Conservation (phyloP, 805 yeast species). For the Candida railenensis region DNA sequence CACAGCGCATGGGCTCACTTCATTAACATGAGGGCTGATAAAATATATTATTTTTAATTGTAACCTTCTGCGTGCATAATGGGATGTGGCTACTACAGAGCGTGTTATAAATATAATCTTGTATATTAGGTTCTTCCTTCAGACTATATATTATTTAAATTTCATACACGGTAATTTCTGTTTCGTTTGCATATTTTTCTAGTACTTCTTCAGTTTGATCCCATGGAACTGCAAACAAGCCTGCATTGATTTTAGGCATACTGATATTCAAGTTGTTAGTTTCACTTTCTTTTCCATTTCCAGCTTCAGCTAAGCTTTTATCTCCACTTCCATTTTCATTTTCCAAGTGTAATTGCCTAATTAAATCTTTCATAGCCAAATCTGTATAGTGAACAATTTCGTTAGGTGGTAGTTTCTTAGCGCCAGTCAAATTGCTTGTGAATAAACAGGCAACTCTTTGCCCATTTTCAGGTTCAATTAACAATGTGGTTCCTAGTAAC, state of each 20-base stretch:
- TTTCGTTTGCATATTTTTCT: conserved; percentile 19
- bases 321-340: not conserved
- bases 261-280: conserved; percentile 33
- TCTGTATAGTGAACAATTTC: conserved; percentile 54
- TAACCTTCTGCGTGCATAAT: too few species aligned
- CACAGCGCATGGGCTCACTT: too few species aligned
- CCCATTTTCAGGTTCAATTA: conserved; percentile 36
- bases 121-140: not conserved
- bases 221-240: conserved; percentile 83
- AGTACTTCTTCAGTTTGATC: conserved; percentile 57
- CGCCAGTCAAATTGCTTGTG: conserved; percentile 57
- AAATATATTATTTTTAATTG: too few species aligned
- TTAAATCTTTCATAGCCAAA: conserved; percentile 48
- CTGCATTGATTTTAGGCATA: conserved; percentile 81
- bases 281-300: conserved; percentile 1
- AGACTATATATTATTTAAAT: not conserved
- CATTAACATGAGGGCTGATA: too few species aligned
- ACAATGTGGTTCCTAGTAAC: conserved; percentile 55
- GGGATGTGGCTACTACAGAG: not conserved
- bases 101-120: not conserved
- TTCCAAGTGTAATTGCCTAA: conserved; percentile 24
- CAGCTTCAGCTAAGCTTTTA: not conserved
- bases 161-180: conserved; percentile 44
- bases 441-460: conserved; percentile 65
- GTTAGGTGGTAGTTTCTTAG: conserved; percentile 35